These are phyloP conservation scores for Aspergillus olivimuriae DNA, from an alignment of 495 filamentous ascomycete species.

Conservation along the genomic window DNA sequence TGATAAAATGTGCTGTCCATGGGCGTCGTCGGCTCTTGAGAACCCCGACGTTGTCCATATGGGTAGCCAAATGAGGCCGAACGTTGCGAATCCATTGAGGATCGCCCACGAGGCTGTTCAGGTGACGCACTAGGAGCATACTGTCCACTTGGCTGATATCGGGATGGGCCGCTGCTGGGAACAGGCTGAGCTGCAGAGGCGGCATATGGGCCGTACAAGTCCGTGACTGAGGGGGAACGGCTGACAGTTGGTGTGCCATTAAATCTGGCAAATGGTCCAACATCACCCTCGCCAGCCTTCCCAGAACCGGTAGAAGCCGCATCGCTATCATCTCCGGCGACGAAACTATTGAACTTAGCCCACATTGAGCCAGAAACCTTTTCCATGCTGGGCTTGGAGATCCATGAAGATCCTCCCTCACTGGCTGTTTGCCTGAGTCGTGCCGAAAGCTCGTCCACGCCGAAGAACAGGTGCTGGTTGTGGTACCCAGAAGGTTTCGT, in stretches of 20 bases:
- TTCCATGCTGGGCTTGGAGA: slow-evolving; percentile 89
- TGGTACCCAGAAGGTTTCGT: slow-evolving; percentile 82
- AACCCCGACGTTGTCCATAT: slow-evolving; percentile 32
- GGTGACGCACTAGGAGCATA: slow-evolving; percentile 44
- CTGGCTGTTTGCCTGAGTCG: slow-evolving; percentile 78
- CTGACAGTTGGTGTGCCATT: slow-evolving; percentile 78
- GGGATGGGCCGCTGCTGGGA: slow-evolving; percentile 44
- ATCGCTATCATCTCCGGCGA: slow-evolving; percentile 82
- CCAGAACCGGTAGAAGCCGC: slow-evolving; percentile 51
- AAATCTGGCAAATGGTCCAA: slow-evolving; percentile 76
- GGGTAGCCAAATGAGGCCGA: slow-evolving; percentile 27
- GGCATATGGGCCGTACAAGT: slow-evolving; percentile 63
- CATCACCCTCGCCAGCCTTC: slow-evolving; percentile 49
- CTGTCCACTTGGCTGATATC: slow-evolving; percentile 55
- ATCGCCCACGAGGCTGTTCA: slow-evolving; percentile 39
- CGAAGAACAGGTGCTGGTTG: slow-evolving; percentile 61
- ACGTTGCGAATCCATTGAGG: slow-evolving; percentile 43
- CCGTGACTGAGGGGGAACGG: slow-evolving; percentile 66
- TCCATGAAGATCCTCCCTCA: slow-evolving; percentile 66
- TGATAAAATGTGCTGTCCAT: slow-evolving; percentile 30
- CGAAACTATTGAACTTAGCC: slow-evolving; percentile 89
- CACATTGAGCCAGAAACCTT: slow-evolving; percentile 84
- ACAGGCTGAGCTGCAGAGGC: slow-evolving; percentile 28
- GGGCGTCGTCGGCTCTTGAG: slow-evolving; percentile 32
- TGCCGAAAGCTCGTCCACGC: slow-evolving; percentile 76